A percentile compares a stretch with the other conserved stretches of the same genome.
phyloP scores from a whole-genome alignment of 306 rosid genomes.

The Casuarina equisetifolia region DNA sequence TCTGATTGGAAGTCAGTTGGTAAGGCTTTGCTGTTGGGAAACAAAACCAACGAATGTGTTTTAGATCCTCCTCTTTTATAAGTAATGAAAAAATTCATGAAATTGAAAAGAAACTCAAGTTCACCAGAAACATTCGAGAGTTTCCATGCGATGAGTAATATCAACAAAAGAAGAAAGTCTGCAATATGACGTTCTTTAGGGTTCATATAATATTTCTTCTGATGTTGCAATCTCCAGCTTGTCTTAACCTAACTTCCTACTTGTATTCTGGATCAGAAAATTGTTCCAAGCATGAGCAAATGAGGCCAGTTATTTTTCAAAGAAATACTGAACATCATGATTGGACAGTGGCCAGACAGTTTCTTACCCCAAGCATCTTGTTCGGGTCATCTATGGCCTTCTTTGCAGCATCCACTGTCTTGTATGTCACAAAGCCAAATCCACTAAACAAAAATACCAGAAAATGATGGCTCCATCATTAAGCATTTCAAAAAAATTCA shows the following conservation, averaged over 20 bases:
- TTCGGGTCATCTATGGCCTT: slow-evolving; percentile 73
- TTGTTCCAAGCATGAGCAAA: not conserved
- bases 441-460: slow-evolving; percentile 47
- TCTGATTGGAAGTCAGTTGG: not conserved
- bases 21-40: not conserved
- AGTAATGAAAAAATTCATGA: not conserved
- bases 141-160: not conserved
- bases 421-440: slow-evolving; percentile 78
- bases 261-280: not conserved
- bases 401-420: slow-evolving; percentile 66
- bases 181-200: not conserved
- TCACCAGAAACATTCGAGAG: not conserved
- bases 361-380: slow-evolving; percentile 68
- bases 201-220: not conserved
- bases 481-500: not conserved
- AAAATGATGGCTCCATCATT: not conserved
- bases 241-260: not conserved
- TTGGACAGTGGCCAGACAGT: not conserved
- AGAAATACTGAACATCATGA: slow-evolving; percentile 15
- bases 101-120: not conserved
- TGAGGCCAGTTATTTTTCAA: not conserved
- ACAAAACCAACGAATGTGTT: not conserved
- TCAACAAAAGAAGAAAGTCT: not conserved
- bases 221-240: not conserved
- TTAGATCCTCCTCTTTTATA: not conserved